Evolutionary conservation across 805 yeast species (phyloP), one percentile per base, ranked within the genome.

Genomic region (Isabelozyma pseudorhagii): DNA sequence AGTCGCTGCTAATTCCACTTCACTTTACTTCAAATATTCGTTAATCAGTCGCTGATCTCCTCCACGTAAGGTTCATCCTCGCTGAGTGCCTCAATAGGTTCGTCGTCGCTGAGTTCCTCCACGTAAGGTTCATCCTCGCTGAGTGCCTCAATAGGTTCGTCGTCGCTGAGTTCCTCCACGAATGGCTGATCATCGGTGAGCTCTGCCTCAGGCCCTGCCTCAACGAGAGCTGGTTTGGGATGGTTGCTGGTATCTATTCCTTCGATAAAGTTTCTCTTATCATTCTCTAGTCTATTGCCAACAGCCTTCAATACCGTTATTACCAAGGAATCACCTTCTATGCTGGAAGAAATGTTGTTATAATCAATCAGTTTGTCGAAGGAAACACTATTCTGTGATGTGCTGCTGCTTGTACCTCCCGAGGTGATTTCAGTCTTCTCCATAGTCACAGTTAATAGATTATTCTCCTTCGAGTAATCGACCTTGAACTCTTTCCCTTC

Each of bases 401-500:
- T 25, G 21, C 45, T 42, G 11, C 9, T 14, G 38, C 45, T 42
- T 5, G 27, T 28, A 28, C 17, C 27, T 14, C 13, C 13, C 5
- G 11, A 8, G 38, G 25, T 42, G n/a, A 11, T n/a, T 8, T 8
- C 17, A 13, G 25, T 15, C 15, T 42, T 42, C 10, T 11, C 17
- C 45, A 42, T 42, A 14, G 45, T 42, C 15, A 42, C 45, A 5
- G 45, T 42, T n/a, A 42, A 17, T 17, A 11, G 36, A 15, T 42
- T 42, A 7, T 5, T 8, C 27, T 42, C 45, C 21, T 28, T 27
- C 5, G 45, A n/a, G 28, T 21, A 42, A 17, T 42, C 45, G 8
- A 42, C 25, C 28, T 42, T 42, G 38, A 42, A 42, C 21, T 42
- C 45, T 42, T 42, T 42, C 11, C 45, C 45, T n/a, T 42, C 45